Conservation (phyloP, 768 basidiomycete species). For the Lyophyllum decastes region DNA sequence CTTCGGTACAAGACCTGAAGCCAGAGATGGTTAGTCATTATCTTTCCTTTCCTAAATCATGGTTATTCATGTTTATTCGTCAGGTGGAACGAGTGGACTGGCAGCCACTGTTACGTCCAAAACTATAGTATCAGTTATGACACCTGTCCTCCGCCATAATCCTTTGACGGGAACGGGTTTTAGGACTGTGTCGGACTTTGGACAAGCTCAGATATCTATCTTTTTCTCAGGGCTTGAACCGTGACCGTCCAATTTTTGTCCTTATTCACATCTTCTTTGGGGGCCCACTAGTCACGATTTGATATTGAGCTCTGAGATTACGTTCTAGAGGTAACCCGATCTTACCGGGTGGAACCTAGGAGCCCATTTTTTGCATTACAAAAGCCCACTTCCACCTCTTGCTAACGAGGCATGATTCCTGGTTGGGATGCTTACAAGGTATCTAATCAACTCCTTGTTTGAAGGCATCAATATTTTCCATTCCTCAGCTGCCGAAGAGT, state of each 20-base stretch:
- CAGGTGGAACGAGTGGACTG: constrained; percentile 71
- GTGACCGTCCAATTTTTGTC: too few species aligned
- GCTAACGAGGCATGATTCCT: background rate
- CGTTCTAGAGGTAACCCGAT: constrained; percentile 35
- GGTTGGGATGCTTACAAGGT: constrained; percentile 60
- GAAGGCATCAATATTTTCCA: constrained; percentile 65
- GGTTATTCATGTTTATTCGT: background rate
- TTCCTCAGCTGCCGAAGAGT: constrained; percentile 38
- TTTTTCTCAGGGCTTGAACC: too few species aligned
- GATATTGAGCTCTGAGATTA: constrained; percentile 38
- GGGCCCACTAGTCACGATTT: background rate
- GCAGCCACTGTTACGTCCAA: constrained; percentile 45
- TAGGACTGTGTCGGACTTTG: background rate
- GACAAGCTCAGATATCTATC: background rate
- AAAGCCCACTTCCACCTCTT: constrained; percentile 79
- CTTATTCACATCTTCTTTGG: background rate
- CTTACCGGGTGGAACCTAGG: constrained; percentile 37
- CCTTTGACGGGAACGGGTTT: background rate
- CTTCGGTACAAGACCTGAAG: constrained; percentile 60
- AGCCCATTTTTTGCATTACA: constrained; percentile 51
- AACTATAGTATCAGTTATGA: constrained; percentile 25
- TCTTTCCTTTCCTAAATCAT: background rate
- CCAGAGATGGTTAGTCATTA: constrained; percentile 67
- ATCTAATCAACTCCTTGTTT: constrained; percentile 72
- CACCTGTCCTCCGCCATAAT: background rate